A percentile compares a stretch with the other conserved stretches of the same genome.
These are phyloP conservation scores for Apiotrichum porosum DNA, from an alignment of 1,284 basidiomycete species.

Conservation along the genomic window DNA sequence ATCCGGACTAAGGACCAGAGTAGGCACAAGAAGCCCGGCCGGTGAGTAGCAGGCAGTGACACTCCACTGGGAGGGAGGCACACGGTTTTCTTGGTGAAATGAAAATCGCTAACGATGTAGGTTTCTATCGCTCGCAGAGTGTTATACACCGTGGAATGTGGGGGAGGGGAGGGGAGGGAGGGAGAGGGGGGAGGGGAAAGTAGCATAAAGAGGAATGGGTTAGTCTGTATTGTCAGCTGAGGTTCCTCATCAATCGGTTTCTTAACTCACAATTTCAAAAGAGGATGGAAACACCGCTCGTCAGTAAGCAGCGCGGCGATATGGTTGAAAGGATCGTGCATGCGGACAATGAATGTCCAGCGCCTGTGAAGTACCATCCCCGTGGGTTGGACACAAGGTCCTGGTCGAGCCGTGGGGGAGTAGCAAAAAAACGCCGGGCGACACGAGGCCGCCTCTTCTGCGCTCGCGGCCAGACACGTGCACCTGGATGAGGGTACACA, in stretches of 20 bases:
- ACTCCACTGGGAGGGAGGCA: conserved; percentile 13
- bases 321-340: conserved; percentile 1
- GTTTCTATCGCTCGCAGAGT: conserved; percentile 19
- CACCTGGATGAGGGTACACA: conserved; percentile 23
- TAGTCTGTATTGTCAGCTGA: conserved; percentile 1
- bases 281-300: neutral
- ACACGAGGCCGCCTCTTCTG: conserved; percentile 14
- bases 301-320: neutral
- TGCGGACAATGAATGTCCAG: conserved; percentile 13
- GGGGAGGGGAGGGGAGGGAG: neutral
- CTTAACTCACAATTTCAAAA: neutral
- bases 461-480: conserved; percentile 17
- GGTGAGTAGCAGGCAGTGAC: conserved; percentile 19
- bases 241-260: fast-evolving
- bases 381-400: conserved; percentile 4
- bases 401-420: conserved; percentile 12
- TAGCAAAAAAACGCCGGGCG: conserved; percentile 22
- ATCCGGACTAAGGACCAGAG: conserved; percentile 7
- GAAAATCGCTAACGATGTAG: conserved; percentile 21
- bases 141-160: conserved; percentile 16
- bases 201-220: neutral
- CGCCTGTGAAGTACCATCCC: conserved; percentile 25
- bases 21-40: conserved; percentile 9
- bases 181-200: neutral
- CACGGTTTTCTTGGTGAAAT: conserved; percentile 16